A percentile compares a stretch with the other conserved stretches of the same genome.
Conservation (phyloP, 306 rosid genomes). For the Crataegus laevigata region DNA sequence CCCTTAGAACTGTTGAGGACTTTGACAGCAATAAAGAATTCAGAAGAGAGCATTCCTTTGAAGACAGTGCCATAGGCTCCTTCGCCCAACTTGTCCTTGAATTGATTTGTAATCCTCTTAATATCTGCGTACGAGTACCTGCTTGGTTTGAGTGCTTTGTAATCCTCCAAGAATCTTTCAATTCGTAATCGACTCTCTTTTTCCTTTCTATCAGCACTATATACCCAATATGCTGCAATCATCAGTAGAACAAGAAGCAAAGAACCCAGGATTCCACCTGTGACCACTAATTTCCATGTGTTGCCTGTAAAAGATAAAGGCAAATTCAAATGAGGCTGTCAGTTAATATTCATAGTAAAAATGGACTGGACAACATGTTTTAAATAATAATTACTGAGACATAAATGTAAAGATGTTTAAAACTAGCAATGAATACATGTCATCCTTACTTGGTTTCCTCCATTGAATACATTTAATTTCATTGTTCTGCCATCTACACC, state of each 20-base stretch:
- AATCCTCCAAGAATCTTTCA: constrained; percentile 32
- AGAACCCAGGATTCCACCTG: constrained; percentile 20
- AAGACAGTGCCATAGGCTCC: too few species aligned
- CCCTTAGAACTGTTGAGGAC: too few species aligned
- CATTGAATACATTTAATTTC: neutral
- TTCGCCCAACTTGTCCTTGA: too few species aligned
- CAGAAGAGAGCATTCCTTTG: too few species aligned
- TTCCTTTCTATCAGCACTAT: neutral
- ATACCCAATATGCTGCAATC: constrained; percentile 1
- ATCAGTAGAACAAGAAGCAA: neutral
- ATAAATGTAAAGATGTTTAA: too few species aligned
- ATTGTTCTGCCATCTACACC: constrained; percentile 19
- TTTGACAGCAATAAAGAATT: too few species aligned
- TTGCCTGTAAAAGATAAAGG: constrained; percentile 5
- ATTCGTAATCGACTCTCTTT: constrained; percentile 15
- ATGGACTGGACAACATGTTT: too few species aligned
- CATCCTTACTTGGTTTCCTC: neutral
- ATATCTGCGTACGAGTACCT: constrained; percentile 32
- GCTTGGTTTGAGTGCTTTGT: constrained; percentile 27
- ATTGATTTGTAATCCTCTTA: constrained; percentile 26
- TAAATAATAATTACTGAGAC: neutral
- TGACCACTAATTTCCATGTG: neutral
- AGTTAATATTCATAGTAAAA: too few species aligned
- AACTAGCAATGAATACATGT: too few species aligned
- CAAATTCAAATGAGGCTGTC: neutral